Evolutionary conservation across 768 basidiomycete genomes (phyloP), one percentile per base, ranked within the genome.

Genomic region (Podaxis sp.): DNA sequence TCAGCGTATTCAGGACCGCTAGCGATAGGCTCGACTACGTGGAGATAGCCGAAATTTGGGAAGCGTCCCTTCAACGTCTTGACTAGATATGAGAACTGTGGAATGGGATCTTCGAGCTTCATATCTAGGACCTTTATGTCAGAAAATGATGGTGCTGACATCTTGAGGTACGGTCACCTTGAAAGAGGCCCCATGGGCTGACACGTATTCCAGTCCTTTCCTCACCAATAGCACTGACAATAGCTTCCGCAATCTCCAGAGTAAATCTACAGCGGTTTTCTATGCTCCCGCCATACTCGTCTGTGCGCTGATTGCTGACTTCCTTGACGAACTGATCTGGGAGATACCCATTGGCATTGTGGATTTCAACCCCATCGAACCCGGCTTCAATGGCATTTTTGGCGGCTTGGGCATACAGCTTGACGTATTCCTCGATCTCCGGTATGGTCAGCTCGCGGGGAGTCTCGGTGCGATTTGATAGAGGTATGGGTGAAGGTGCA

Each of bases 321-420:
- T 81, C 76, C 67, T 88, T 85, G 9, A 86, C 63, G 76, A 90
- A 89, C 69, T 90, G 86, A 67, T 90, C 85, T 15, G 80, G 59
- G 11, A 87, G 69, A 63, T 82, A 83, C 0, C 80, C 79, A 60
- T 82, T 81, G 57, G 77, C 79, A 63, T 70, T 71, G 59, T 77
- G 79, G 54, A 81, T 66, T 78, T 78, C 78, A 66, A 80, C 55
- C 52, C 87, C 88, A 64, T 89, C 87, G 63, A 90, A 91, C 0
- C 87, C 89, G 24, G 89, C 88, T 22, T 68, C 66, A 53, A 89
- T 75, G 11, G 85, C 85, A 59, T 85, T 85, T 28, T 74, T 74
- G 3, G 89, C 87, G 1, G 84, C 86, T 13, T 77, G 73, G 4
- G 77, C 82, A 66, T 82, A 89, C 11, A 81, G 72, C n/a, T 73